Evolutionary conservation across 176 grass and related monocot species (phyloP), one percentile per base, ranked within the genome.

Genomic region (Calamus simplicifolius): DNA sequence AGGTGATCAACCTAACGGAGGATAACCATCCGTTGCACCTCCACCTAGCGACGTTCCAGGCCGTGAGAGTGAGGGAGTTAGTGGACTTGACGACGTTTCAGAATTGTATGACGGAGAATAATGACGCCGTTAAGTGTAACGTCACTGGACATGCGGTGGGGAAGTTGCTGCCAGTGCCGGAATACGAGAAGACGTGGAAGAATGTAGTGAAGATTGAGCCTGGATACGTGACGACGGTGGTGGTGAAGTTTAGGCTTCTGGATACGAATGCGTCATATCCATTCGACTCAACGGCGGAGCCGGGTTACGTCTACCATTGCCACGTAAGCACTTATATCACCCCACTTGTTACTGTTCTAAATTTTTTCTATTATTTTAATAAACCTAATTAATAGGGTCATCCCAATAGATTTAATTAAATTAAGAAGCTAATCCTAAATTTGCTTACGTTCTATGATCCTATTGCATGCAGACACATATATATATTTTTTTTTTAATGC

Each of bases 21-120:
- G 89, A 93, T 54, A 78, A 79, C 80, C 89, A 93, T 80, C 89
- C 89, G 15, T 68, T 93, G 14, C 89, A 93, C 74, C 54, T 93
- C 7, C 89, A 93, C 50, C 68, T 93, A 6, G 84, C 83, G 18
- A 56, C 62, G 56, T 83, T 87, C 55, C 77, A 78, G 64, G 80
- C 77, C 5, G 64, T 72, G 64, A 68, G 63, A 29, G 25, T 57
- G 50, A 73, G 58, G 19, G 57, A 48, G 63, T 67, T 93, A 10
- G 43, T 73, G 8, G 63, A 14, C 0, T 1, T 63, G 6, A 67
- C 75, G 23, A 54, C 31, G 18, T 79, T 93, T 61, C 57, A 0
- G 25, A 0, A 0, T 0, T 93, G 89, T 75, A 93, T 87, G 84
- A n/a, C 29, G 4, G 27, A 6, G 75, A 65, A 74, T 27, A 81